Conservation (phyloP, 1,284 basidiomycete genomes). For the Papiliotrema fonsecae region DNA sequence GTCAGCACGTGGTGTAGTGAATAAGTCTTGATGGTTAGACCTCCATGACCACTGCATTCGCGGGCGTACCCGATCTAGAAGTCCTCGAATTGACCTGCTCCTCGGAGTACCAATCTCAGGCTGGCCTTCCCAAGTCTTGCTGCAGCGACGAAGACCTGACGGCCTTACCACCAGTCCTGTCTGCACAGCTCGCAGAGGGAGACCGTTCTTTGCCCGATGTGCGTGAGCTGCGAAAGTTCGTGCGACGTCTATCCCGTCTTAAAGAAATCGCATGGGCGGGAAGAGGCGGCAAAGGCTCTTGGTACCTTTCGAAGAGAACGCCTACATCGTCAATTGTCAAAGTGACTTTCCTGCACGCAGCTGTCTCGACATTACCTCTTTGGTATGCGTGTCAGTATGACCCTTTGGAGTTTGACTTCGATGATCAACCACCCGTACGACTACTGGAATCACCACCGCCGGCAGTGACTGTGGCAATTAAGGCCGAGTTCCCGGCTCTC, state of each 20-base stretch:
- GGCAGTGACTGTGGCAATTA: background rate
- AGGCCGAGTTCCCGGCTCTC: background rate
- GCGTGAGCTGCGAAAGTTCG: constrained; percentile 28
- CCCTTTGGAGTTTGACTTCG: constrained; percentile 2
- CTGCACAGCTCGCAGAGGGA: constrained; percentile 8
- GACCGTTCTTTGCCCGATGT: constrained; percentile 22
- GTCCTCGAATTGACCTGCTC: constrained; percentile 15
- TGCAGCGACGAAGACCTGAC: background rate
- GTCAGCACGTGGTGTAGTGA: background rate
- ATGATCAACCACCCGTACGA: background rate
- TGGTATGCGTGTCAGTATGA: constrained; percentile 20
- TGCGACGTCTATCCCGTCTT: constrained; percentile 22
- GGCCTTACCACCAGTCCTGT: constrained; percentile 8
- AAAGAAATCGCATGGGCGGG: constrained; percentile 23
- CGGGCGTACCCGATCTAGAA: constrained; percentile 12
- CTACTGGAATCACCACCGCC: background rate
- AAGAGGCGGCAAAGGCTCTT: constrained; percentile 26
- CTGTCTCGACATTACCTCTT: constrained; percentile 8
- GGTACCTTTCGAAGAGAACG: constrained; percentile 22
- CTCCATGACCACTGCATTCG: constrained; percentile 16
- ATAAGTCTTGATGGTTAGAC: constrained; percentile 8
- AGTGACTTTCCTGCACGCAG: constrained; percentile 20
- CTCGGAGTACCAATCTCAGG: constrained; percentile 6
- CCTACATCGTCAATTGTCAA: constrained; percentile 8
- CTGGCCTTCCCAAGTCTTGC: constrained; percentile 7